Evolutionary conservation across 768 basidiomycete species (phyloP), one percentile per base, ranked within the genome.

Genomic region (Suillus clintonianus): DNA sequence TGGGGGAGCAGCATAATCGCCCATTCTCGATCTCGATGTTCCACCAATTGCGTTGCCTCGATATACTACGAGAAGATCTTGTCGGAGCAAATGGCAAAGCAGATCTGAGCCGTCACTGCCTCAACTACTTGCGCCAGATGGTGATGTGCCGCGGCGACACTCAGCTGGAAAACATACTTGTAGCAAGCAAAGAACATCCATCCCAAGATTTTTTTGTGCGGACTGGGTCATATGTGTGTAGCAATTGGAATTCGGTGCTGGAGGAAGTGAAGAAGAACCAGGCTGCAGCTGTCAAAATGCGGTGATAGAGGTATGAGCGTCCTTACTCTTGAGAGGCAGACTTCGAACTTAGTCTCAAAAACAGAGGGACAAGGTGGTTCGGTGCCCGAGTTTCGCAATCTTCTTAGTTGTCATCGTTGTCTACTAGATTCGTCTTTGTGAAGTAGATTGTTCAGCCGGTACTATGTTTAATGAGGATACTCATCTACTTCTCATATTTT

Each of bases 71-170:
- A 32, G 65, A 37, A 8, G 70, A 73, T 42, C 63, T 77, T 61
- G 15, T 27, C 9, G 27, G 48, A 27, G 9, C 15, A 30, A 9
- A 4, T 15, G 27, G 24, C 8, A 50, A 27, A 3, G 24, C 24
- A 17, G 61, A 55, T 3, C 63, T 43, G 6, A 64, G 39, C 32
- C 65, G 71, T 11, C 79, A 82, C 41, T 81, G 79, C 53, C 62
- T 81, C 66, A 81, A 81, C 61, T 81, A 82, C 39, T 63, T 82
- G 19, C 68, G 75, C 4, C 77, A 81, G 71, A 76, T 75, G 72
- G 61, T 80, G 0, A 65, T 77, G 34, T 82, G 80, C 47, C 72
- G 73, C 0, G 73, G 72, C 4, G 74, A 80, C 60, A 71, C 72
- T 30, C 69, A 73, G 32, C 39, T 81, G 59, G 76, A 77, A 50